A percentile compares a stretch with the other conserved stretches of the same genome.
Conservation (phyloP, 2,329 filamentous ascomycete species). For the Fusarium xylarioides region DNA sequence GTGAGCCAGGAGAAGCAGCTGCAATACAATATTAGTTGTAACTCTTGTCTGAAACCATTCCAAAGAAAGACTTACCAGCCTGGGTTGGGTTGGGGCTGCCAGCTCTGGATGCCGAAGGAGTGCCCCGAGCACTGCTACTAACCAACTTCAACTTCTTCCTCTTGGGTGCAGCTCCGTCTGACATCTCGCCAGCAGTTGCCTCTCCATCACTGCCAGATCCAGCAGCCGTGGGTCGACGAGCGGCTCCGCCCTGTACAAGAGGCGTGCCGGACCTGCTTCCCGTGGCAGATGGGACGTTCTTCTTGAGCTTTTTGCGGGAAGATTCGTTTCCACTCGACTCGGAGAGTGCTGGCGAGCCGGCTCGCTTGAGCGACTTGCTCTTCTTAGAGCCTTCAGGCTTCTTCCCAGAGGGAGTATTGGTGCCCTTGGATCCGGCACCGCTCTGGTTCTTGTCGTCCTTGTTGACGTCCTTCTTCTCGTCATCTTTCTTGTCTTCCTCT, state of each 20-base stretch:
- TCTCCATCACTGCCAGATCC: constrained; percentile 78
- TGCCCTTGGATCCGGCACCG: constrained; percentile 72
- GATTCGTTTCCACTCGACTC: constrained; percentile 94
- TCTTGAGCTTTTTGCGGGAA: constrained; percentile 79
- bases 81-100: constrained; percentile 64
- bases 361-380: constrained; percentile 76
- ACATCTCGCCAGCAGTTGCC: constrained; percentile 74
- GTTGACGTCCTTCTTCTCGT: constrained; percentile 57
- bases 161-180: constrained; percentile 60
- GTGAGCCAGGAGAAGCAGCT: constrained; percentile 49
- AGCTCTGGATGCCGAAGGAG: constrained; percentile 68
- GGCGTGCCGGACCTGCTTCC: constrained; percentile 67
- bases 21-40: constrained; percentile 14
- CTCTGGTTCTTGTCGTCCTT: constrained; percentile 61
- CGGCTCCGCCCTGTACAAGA: constrained; percentile 52
- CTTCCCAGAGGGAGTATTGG: constrained; percentile 63
- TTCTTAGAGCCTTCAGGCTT: constrained; percentile 58
- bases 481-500: constrained; percentile 52
- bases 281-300: constrained; percentile 60
- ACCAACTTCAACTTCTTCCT: constrained; percentile 67
- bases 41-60: neutral
- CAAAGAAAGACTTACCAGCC: constrained; percentile 47
- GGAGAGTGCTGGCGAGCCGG: constrained; percentile 86
- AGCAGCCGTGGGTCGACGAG: constrained; percentile 55
- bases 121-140: constrained; percentile 57